Base-by-base conservation (phyloP, 176 grass and related monocot species). In the Oryza australiensis region DNA sequence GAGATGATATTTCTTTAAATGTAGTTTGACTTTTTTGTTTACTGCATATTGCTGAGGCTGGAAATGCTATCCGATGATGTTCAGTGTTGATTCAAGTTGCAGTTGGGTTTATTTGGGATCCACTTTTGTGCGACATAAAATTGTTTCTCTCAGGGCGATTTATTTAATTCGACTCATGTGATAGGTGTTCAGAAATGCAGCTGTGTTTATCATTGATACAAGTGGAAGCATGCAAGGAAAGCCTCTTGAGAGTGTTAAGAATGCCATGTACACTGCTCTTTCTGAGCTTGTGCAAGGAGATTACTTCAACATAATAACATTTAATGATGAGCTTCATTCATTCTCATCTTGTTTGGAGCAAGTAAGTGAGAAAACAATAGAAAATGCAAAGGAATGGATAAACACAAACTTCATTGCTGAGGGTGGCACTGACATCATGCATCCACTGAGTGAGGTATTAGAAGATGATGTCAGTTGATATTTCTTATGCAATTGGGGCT, bases 171-270 rank as follows among this genome's bases (percentile, higher is more conserved):
- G 43, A 66, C 11, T 60, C 29, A 72, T 82, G 43, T 67, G 73
- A 86, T 84, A 99, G 93, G 76, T 91, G 45, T 99, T 95, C 82
- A 92, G 64, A 90, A 93, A 84, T 64, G 85, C 88, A 70, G 83
- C 88, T 74, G 85, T 99, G 66, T 99, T 93, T 80, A 72, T 99
- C 20, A 45, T 99, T 89, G 93, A 99, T 88, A 80, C 89, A 75
- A 99, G 96, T 90, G 88, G 72, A 82, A 99, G 96, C 87, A 99
- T 99, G 93, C 82, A 90, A 84, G 91, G 96, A 57, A 99, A 92
- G 67, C 91, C 91, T 87, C 84, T 99, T 66, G 89, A 99, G 68
- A 90, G 81, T 83, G 91, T 99, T 68, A 95, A 92, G 74, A 90
- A 82, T 77, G 87, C 91, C 2, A 28, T 99, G 81, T 84, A 78